Evolutionary conservation across 108 stramenopile genomes (phyloP).

Genomic region (Conticribra guillardii): DNA sequence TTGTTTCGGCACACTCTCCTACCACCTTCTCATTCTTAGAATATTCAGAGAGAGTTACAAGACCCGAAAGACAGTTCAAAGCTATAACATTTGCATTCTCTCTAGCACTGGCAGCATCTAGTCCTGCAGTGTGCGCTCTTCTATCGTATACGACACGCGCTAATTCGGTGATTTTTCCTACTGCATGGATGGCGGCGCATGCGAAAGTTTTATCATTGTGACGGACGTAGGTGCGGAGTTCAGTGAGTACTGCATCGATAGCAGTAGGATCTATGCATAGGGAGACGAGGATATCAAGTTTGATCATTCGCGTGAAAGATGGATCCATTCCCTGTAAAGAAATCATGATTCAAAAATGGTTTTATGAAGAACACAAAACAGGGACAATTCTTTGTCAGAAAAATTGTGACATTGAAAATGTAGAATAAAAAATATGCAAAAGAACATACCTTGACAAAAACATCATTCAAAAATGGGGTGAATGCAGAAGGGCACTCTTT

Average conservation of each 20-base stretch:
- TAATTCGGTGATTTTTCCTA: slow-evolving; percentile 86
- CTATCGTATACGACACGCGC: slow-evolving; percentile 82
- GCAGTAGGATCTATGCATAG: slow-evolving; percentile 84
- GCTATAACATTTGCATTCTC: slow-evolving; percentile 75
- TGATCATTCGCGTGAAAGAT: slow-evolving; percentile 89
- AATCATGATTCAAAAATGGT: not conserved
- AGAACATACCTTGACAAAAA: slow-evolving; percentile 86
- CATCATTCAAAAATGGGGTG: slow-evolving; percentile 93
- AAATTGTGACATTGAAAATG: not conserved
- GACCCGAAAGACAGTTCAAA: slow-evolving; percentile 84
- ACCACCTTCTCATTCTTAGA: slow-evolving; percentile 78
- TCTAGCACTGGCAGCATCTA: slow-evolving; percentile 50
- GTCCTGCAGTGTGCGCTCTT: slow-evolving; percentile 54
- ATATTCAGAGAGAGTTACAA: slow-evolving; percentile 81
- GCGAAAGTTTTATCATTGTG: slow-evolving; percentile 91
- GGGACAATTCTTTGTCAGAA: not conserved
- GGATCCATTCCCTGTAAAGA: slow-evolving; percentile 83
- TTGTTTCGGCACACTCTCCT: slow-evolving; percentile 88
- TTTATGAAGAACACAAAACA: not conserved
- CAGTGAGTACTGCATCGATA: slow-evolving; percentile 88
- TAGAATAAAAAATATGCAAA: not conserved
- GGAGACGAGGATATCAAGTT: slow-evolving; percentile 93
- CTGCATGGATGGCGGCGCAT: slow-evolving; percentile 86
- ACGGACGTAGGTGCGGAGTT: slow-evolving; percentile 92
- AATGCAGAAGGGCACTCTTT: slow-evolving; percentile 92